Conservation (phyloP, 306 rosid species). For the Parietaria judaica region DNA sequence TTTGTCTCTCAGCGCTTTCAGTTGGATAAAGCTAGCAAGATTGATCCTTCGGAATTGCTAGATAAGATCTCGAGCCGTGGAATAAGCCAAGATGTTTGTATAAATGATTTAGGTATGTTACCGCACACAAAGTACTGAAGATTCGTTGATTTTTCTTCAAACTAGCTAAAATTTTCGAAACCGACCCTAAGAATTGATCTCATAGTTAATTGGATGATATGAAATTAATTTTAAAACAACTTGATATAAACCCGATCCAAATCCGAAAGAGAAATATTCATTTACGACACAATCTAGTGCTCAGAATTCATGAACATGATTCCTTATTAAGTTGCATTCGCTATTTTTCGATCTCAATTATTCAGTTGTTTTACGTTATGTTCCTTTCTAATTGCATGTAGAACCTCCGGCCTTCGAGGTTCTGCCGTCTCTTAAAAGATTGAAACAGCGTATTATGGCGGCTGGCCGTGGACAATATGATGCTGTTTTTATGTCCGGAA, state of each 20-base stretch:
- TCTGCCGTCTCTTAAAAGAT: slow-evolving; percentile 82
- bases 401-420: slow-evolving; percentile 95
- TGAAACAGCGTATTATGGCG: slow-evolving; percentile 72
- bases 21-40: slow-evolving; percentile 59
- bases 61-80: slow-evolving; percentile 63
- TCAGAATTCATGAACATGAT: neutral
- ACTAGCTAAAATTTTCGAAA: too few species aligned
- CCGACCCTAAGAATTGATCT: too few species aligned
- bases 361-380: neutral
- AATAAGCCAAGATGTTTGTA: slow-evolving; percentile 77
- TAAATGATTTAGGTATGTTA: slow-evolving; percentile 80
- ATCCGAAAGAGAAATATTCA: too few species aligned
- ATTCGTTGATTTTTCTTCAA: neutral
- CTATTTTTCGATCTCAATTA: neutral
- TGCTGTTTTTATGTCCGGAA: slow-evolving; percentile 97
- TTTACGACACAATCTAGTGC: too few species aligned
- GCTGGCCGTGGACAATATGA: slow-evolving; percentile 81
- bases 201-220: too few species aligned
- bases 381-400: slow-evolving; percentile 21
- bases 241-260: too few species aligned
- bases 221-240: too few species aligned
- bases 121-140: neutral
- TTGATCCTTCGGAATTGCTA: slow-evolving; percentile 69
- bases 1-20: slow-evolving; percentile 43
- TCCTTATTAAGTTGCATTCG: neutral